A percentile compares a stretch with the other conserved stretches of the same genome.
phyloP scores from a whole-genome alignment of 306 rosid species.

The Glycyrrhiza uralensis region DNA sequence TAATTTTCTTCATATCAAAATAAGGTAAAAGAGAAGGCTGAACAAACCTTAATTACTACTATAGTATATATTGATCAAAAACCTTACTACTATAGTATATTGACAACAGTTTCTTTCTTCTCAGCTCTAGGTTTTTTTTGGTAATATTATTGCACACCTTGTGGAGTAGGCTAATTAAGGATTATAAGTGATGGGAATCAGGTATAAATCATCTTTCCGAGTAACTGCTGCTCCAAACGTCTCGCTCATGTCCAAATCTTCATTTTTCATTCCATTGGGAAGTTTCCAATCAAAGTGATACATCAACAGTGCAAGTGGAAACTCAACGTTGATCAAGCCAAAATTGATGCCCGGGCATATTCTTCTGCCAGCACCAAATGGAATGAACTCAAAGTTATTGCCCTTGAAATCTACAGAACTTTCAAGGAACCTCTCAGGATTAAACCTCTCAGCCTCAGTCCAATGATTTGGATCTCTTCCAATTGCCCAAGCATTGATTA shows the following conservation, averaged over 20 bases:
- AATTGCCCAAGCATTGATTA: not conserved
- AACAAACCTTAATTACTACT: too few species aligned
- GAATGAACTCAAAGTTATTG: not conserved
- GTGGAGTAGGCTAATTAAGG: not conserved
- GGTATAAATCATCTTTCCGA: not conserved
- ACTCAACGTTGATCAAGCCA: not conserved
- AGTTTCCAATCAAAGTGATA: constrained; percentile 3
- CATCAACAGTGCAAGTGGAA: not conserved
- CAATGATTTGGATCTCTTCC: not conserved
- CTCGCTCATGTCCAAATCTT: not conserved
- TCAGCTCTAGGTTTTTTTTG: too few species aligned
- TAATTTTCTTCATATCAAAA: too few species aligned
- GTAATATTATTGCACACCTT: not conserved
- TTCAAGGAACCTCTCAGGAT: not conserved
- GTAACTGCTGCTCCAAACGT: not conserved
- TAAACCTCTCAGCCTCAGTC: not conserved
- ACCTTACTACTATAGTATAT: too few species aligned
- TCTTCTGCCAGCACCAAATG: constrained; percentile 20
- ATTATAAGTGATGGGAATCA: not conserved
- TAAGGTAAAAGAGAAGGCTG: too few species aligned
- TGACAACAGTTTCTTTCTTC: too few species aligned
- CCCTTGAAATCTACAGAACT: not conserved
- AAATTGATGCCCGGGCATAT: not conserved
- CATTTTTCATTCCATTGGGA: not conserved
- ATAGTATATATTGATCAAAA: too few species aligned